Percentiles rank a stretch among this genome's conserved stretches.
These are phyloP conservation scores for Pichia sp. DNA, from an alignment of 1,139 yeast species.

Conservation along the genomic window DNA sequence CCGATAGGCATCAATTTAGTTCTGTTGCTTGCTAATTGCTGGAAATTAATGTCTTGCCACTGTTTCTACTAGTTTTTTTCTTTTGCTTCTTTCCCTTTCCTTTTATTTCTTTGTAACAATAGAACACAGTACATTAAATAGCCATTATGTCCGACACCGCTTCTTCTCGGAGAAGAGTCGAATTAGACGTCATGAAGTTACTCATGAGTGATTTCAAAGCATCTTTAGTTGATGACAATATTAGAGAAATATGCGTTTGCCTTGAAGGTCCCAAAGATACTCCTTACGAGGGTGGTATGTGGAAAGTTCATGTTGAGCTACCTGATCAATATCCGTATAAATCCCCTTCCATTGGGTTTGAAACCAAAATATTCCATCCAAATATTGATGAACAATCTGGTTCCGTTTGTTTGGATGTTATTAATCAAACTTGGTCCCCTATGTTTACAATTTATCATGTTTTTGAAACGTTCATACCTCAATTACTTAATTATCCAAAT, in stretches of 20 bases:
- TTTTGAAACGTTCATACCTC: slow-evolving; percentile 91
- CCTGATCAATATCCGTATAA: slow-evolving; percentile 96
- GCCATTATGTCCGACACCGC: background rate
- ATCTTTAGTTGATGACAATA: slow-evolving; percentile 73
- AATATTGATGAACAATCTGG: slow-evolving; percentile 89
- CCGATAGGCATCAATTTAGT: background rate
- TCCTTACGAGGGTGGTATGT: slow-evolving; percentile 83
- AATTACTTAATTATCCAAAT: slow-evolving; percentile 83
- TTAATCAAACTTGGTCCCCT: slow-evolving; percentile 97
- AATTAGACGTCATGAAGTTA: slow-evolving; percentile 94
- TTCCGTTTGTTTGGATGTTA: slow-evolving; percentile 91
- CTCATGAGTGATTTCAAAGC: slow-evolving; percentile 94
- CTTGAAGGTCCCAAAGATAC: slow-evolving; percentile 86
- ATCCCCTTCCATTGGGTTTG: slow-evolving; percentile 93
- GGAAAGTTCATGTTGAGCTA: slow-evolving; percentile 89
- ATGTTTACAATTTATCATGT: slow-evolving; percentile 90
- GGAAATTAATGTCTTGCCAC: background rate
- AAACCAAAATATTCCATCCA: slow-evolving; percentile 89
- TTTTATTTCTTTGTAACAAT: slow-evolving; percentile 3
- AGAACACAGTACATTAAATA: background rate
- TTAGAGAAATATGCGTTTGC: slow-evolving; percentile 85
- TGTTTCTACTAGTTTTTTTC: background rate
- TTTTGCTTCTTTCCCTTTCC: background rate
- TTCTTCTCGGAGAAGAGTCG: slow-evolving; percentile 51
- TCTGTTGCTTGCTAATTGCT: background rate